A percentile compares a stretch with the other conserved stretches of the same genome.
These are phyloP conservation scores for Lasiodiplodia theobromae DNA, from an alignment of 2,329 filamentous ascomycete species.

Conservation along the genomic window DNA sequence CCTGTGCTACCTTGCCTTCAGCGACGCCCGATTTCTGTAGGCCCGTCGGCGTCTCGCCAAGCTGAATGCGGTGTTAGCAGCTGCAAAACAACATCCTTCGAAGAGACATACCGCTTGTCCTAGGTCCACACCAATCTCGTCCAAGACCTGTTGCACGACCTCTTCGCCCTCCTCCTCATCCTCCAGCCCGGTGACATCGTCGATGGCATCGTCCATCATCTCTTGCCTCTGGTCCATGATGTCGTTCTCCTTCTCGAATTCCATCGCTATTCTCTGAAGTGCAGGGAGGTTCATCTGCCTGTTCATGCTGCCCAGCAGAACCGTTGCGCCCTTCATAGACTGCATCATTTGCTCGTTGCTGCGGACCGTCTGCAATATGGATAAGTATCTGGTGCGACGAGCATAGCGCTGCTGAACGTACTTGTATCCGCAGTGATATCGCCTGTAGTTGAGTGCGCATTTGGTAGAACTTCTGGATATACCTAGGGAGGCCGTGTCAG, in stretches of 20 bases:
- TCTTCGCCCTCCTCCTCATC: constrained; percentile 97
- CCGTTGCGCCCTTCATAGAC: constrained; percentile 97
- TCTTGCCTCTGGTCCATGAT: constrained; percentile 99
- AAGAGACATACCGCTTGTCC: constrained; percentile 75
- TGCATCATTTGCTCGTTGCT: constrained; percentile 99
- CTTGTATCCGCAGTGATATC: constrained; percentile 92
- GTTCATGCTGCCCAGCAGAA: constrained; percentile 95
- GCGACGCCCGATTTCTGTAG: constrained; percentile 76
- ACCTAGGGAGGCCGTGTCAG: constrained; percentile 59
- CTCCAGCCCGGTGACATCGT: constrained; percentile 90
- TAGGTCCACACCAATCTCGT: constrained; percentile 95
- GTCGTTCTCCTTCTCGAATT: constrained; percentile 98
- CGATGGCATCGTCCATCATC: constrained; percentile 99
- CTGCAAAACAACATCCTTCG: neutral
- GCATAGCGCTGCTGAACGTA: constrained; percentile 50
- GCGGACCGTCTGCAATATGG: constrained; percentile 76
- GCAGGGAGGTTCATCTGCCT: constrained; percentile 96
- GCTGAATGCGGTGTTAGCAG: constrained; percentile 59
- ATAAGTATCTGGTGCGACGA: constrained; percentile 29
- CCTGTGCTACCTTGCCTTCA: constrained; percentile 84
- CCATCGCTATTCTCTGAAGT: constrained; percentile 95
- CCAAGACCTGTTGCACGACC: constrained; percentile 93
- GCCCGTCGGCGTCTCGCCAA: constrained; percentile 89
- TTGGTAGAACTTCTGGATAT: constrained; percentile 97
- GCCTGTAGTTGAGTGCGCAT: constrained; percentile 98